These are phyloP conservation scores for Dalbergia cochinchinensis DNA, from an alignment of 306 rosid genomes.

Conservation along the genomic window DNA sequence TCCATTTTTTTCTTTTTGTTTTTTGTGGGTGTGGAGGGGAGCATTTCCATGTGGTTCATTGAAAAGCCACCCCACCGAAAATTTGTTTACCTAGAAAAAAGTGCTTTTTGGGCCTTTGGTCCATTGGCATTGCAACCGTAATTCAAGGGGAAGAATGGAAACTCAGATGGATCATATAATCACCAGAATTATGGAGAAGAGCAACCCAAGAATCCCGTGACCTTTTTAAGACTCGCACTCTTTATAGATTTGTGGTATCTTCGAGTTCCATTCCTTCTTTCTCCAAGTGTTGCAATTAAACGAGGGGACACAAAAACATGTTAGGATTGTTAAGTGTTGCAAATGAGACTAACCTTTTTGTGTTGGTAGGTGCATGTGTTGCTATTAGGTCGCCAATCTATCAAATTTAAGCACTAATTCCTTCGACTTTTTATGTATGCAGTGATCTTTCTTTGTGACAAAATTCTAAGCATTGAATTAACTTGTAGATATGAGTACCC, in stretches of 20 bases:
- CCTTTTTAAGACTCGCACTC: too few relatives aligned
- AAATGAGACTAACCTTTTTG: not conserved
- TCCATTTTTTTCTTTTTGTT: not conserved
- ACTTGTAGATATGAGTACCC: not conserved
- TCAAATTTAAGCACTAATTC: not conserved
- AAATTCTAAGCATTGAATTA: not conserved
- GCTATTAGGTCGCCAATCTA: not conserved
- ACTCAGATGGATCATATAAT: conserved; percentile 21
- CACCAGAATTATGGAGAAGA: not conserved
- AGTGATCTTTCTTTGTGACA: not conserved
- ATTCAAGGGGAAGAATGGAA: conserved; percentile 33
- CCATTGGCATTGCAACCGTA: conserved; percentile 39
- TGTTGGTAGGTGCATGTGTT: conserved; percentile 24
- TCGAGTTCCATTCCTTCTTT: not conserved
- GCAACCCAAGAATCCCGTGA: conserved; percentile 43
- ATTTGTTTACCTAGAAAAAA: conserved; percentile 9
- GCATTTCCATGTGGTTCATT: conserved; percentile 35
- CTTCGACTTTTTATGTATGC: not conserved
- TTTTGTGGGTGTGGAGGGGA: not conserved
- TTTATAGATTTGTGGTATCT: conserved; percentile 6
- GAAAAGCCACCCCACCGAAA: conserved; percentile 41
- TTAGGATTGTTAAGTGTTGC: not conserved
- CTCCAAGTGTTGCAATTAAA: conserved; percentile 27
- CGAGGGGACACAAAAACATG: too few relatives aligned
- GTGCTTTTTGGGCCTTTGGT: conserved; percentile 34